A percentile compares a stretch with the other conserved stretches of the same genome.
Conservation (phyloP, 78 protist species). For the Dictyostelium intermedium region DNA sequence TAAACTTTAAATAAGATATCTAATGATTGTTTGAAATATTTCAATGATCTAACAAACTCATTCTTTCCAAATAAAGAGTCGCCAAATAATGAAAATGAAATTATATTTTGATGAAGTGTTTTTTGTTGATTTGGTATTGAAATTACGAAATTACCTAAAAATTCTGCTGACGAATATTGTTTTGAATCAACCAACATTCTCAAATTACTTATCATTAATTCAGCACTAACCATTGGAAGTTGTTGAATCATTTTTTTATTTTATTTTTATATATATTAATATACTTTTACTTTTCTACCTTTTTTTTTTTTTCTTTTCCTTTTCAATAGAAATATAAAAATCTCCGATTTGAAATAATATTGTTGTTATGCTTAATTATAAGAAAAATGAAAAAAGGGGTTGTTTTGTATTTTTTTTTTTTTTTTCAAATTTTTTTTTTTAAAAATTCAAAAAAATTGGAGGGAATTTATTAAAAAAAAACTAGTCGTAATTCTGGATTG, state of each 20-base stretch:
- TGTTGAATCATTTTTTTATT: neutral
- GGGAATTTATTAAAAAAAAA: too few relatives aligned
- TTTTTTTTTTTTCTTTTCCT: neutral
- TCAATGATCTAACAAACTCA: slow-evolving; percentile 32
- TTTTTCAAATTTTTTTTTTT: too few relatives aligned
- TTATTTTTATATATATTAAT: too few relatives aligned
- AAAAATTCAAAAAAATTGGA: too few relatives aligned
- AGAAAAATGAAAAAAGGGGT: too few relatives aligned
- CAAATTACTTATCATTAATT: slow-evolving; percentile 45
- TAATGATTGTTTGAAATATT: slow-evolving; percentile 32
- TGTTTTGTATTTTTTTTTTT: too few relatives aligned
- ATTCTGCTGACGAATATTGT: slow-evolving; percentile 63
- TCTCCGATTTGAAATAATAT: too few relatives aligned
- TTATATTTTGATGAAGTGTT: neutral
- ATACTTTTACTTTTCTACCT: too few relatives aligned
- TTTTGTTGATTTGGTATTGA: slow-evolving; percentile 23
- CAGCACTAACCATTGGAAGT: slow-evolving; percentile 28
- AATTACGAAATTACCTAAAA: slow-evolving; percentile 56
- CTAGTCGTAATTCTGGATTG: too few relatives aligned
- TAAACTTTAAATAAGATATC: slow-evolving; percentile 12
- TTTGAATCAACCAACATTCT: slow-evolving; percentile 30
- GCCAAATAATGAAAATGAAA: slow-evolving; percentile 20
- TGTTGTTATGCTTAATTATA: too few relatives aligned
- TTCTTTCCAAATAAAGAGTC: slow-evolving; percentile 36
- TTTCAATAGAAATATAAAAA: too few relatives aligned